phyloP scores from a whole-genome alignment of 768 basidiomycete species.

The Hygrocybe punicea region DNA sequence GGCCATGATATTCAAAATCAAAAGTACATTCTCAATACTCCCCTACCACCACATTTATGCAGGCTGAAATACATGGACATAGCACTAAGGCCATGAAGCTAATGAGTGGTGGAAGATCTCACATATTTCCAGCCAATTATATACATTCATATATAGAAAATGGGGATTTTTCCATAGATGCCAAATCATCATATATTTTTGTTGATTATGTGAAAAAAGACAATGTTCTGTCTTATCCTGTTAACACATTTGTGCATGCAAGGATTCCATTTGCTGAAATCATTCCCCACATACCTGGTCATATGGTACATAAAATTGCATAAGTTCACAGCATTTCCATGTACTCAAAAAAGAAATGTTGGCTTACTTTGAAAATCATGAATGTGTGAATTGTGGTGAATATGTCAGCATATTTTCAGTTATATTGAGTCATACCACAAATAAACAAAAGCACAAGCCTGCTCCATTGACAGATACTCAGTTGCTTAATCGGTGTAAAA shows the following conservation, averaged over 20 bases:
- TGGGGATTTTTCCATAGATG: not conserved
- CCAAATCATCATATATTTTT: not conserved
- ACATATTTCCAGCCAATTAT: not conserved
- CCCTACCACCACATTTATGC: not conserved
- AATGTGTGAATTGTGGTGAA: not conserved
- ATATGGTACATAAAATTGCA: not conserved
- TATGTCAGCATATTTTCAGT: not conserved
- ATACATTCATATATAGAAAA: not conserved
- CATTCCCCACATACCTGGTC: not conserved
- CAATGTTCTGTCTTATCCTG: not conserved
- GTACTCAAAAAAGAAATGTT: not conserved
- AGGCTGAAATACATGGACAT: too few species aligned
- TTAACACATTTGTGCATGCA: not conserved
- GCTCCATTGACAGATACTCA: slow-evolving; percentile 14
- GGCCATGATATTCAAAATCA: too few species aligned
- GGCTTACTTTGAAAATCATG: not conserved
- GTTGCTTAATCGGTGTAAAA: slow-evolving; percentile 12
- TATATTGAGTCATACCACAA: not conserved
- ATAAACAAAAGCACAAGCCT: not conserved
- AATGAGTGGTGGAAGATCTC: not conserved
- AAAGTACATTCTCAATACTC: too few species aligned
- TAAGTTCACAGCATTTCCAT: not conserved
- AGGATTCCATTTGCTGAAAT: not conserved
- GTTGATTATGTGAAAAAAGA: not conserved
- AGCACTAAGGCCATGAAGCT: too few species aligned